A percentile compares a stretch with the other conserved stretches of the same genome.
Conservation (phyloP, 2,329 filamentous ascomycete genomes). For the Colletotrichum chlorophyti region DNA sequence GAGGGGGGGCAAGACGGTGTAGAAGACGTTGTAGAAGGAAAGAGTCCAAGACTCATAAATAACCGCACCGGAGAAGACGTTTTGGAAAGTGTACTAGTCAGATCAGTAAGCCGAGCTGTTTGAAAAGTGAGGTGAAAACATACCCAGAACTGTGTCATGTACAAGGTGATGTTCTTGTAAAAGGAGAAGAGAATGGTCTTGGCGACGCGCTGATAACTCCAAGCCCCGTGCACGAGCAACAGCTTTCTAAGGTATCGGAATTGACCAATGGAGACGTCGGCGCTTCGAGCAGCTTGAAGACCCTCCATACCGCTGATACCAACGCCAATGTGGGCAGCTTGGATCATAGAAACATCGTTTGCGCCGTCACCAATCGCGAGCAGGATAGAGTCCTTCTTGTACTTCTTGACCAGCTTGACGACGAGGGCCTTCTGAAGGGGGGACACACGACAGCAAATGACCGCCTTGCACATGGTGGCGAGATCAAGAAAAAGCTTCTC, state of each 20-base stretch:
- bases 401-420: constrained; percentile 95
- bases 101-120: constrained; percentile 32
- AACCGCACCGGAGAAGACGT: constrained; percentile 95
- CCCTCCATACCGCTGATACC: constrained; percentile 98
- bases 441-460: constrained; percentile 97
- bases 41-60: constrained; percentile 99
- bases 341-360: constrained; percentile 99
- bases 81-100: constrained; percentile 89
- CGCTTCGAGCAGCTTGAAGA: constrained; percentile 93
- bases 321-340: constrained; percentile 96
- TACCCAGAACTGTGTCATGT: constrained; percentile 99
- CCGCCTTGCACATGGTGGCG: constrained; percentile 96
- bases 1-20: constrained; percentile 91
- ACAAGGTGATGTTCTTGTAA: constrained; percentile 98
- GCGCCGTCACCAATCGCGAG: constrained; percentile 97
- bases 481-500: constrained; percentile 94
- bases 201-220: constrained; percentile 97
- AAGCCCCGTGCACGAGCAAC: constrained; percentile 91
- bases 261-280: constrained; percentile 94
- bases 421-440: constrained; percentile 96
- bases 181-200: constrained; percentile 98
- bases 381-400: constrained; percentile 86
- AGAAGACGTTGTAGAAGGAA: constrained; percentile 99
- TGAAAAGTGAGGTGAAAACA: constrained; percentile 40
- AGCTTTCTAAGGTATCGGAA: constrained; percentile 95